These are phyloP conservation scores for Acanthamoeba sp. DNA, from an alignment of 208 protist species.

Conservation along the genomic window DNA sequence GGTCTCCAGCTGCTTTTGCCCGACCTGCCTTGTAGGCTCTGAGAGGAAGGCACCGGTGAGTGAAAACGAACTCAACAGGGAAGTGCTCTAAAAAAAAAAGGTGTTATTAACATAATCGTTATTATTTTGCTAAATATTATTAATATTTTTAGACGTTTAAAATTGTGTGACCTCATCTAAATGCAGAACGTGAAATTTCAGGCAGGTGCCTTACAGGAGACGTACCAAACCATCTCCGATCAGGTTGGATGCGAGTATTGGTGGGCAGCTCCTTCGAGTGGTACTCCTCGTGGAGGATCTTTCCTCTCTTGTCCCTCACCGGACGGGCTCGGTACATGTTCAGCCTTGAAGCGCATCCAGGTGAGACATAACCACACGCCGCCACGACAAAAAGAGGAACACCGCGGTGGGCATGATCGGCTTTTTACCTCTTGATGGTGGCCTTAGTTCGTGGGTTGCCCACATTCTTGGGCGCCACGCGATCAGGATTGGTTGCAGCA, in stretches of 20 bases:
- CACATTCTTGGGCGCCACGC: conserved; percentile 60
- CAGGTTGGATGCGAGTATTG: conserved; percentile 94
- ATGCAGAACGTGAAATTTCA: too few relatives aligned
- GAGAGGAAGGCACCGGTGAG: neutral
- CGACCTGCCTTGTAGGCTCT: conserved; percentile 96
- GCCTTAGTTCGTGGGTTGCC: conserved; percentile 63
- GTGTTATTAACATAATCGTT: neutral
- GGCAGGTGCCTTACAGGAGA: neutral
- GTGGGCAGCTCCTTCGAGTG: conserved; percentile 78
- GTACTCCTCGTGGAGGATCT: conserved; percentile 80
- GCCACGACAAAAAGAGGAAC: neutral
- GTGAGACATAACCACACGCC: neutral
- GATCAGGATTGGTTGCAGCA: conserved; percentile 59
- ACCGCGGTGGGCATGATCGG: neutral
- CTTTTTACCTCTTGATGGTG: conserved; percentile 38
- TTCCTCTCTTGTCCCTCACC: conserved; percentile 74
- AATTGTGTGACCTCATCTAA: too few relatives aligned
- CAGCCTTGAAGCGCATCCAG: too few relatives aligned
- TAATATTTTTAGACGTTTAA: neutral
- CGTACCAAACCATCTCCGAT: conserved; percentile 96
- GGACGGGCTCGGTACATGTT: conserved; percentile 63
- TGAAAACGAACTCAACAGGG: neutral
- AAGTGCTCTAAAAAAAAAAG: neutral
- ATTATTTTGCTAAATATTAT: neutral
- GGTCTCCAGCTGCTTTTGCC: conserved; percentile 96